These are phyloP conservation scores for Coemansia sp. DNA, from an alignment of 192 early-diverging fungal genomes.

Conservation along the genomic window DNA sequence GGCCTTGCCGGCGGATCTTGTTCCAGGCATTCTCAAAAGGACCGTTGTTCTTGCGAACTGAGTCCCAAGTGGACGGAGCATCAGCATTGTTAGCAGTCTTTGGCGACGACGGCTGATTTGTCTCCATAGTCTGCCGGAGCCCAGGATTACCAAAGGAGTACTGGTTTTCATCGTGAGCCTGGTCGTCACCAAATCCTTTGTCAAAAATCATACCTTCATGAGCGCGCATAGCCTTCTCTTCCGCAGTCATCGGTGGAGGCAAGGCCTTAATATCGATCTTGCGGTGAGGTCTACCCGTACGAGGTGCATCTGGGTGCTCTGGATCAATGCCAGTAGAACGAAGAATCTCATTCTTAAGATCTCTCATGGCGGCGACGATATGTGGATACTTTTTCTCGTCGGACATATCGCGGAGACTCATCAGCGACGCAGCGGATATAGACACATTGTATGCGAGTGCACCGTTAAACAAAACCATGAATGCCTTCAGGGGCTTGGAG, in stretches of 20 bases:
- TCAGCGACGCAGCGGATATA: slow-evolving; percentile 1
- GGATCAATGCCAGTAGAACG: slow-evolving; percentile 37
- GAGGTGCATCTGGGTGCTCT: slow-evolving; percentile 20
- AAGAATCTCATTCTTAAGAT: slow-evolving; percentile 35
- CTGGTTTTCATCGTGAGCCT: neutral
- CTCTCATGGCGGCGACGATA: slow-evolving; percentile 33
- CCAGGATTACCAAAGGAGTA: slow-evolving; percentile 15
- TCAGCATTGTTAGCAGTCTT: neutral
- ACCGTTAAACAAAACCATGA: slow-evolving; percentile 24
- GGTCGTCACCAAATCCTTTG: neutral
- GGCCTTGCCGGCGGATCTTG: slow-evolving; percentile 31
- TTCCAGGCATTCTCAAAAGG: slow-evolving; percentile 26
- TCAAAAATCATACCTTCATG: neutral
- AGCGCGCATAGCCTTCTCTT: slow-evolving; percentile 5
- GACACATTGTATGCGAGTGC: slow-evolving; percentile 13
- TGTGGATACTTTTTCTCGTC: slow-evolving; percentile 38
- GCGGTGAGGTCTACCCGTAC: neutral
- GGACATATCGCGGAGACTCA: slow-evolving; percentile 23
- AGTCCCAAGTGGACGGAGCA: slow-evolving; percentile 30
- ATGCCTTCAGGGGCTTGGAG: slow-evolving; percentile 6
- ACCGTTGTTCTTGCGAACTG: slow-evolving; percentile 17
- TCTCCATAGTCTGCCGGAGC: neutral
- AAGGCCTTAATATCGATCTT: slow-evolving; percentile 16
- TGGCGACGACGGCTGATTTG: neutral
- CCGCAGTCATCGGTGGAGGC: slow-evolving; percentile 23